phyloP scores from a whole-genome alignment of 2,329 filamentous ascomycete species.

The Phaeophleospora eucalypticola region DNA sequence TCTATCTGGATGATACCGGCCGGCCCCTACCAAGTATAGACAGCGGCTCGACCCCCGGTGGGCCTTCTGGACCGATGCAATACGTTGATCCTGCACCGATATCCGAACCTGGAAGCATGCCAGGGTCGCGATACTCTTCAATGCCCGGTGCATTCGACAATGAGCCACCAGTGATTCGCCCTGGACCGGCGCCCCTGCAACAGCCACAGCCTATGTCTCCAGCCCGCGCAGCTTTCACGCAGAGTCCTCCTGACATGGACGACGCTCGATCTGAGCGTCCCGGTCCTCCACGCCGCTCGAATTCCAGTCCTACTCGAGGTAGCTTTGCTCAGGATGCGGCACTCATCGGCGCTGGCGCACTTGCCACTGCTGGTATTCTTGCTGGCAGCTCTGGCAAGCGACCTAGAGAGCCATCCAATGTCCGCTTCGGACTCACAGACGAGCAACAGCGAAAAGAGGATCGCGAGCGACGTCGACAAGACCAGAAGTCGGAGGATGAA shows the following conservation, averaged over 20 bases:
- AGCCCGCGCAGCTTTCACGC: conserved; percentile 43
- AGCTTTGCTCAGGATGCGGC: conserved; percentile 36
- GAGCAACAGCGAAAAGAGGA: conserved; percentile 52
- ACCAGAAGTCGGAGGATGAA: conserved; percentile 25
- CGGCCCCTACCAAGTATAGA: conserved; percentile 42
- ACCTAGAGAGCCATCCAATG: conserved; percentile 35
- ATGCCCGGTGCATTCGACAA: conserved; percentile 31
- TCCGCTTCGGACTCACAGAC: conserved; percentile 56
- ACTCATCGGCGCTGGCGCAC: conserved; percentile 40
- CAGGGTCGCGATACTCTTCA: conserved; percentile 41
- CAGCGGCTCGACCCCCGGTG: conserved; percentile 33
- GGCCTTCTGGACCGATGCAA: conserved; percentile 54
- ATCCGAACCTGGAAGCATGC: conserved; percentile 59
- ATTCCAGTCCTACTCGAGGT: conserved; percentile 28
- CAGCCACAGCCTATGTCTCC: conserved; percentile 77
- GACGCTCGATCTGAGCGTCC: conserved; percentile 1
- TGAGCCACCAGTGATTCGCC: conserved; percentile 43
- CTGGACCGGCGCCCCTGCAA: conserved; percentile 67
- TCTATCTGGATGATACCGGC: conserved; percentile 21
- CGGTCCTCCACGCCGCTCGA: conserved; percentile 31
- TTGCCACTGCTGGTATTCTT: conserved; percentile 35
- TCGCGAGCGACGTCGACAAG: conserved; percentile 34
- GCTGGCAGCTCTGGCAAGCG: conserved; percentile 24
- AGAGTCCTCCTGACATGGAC: conserved; percentile 10
- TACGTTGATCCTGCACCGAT: conserved; percentile 64